Evolutionary conservation across 805 yeast species (phyloP), one percentile per base, ranked within the genome.

Genomic region (Hanseniaspora singularis): DNA sequence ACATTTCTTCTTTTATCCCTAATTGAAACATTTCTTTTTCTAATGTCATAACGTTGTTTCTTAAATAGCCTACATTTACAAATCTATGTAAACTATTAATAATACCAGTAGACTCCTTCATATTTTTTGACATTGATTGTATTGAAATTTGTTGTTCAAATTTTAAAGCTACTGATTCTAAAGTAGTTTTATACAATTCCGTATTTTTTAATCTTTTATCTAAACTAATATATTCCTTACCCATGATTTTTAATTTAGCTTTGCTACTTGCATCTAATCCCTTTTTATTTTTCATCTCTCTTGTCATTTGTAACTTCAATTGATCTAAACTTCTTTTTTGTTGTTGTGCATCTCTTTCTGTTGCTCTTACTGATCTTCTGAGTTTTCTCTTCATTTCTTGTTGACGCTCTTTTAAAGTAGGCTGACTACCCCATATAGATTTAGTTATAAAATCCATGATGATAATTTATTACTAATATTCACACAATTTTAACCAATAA

Each of bases 1-100:
- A 79, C 97, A 92, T 92, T 59, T 92, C 98, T 54, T 84, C 85
- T 46, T 92, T 86, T 38, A 92, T 74, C 0, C 92, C 92, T 11
- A 83, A 75, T 62, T 80, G 82, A 76, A 83, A 78, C 55, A 89
- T 70, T 64, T 92, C 99, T 57, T 74, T 79, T 50, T 89, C 83
- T 49, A 92, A 65, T 54, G 81, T 94, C 57, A 81, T 81, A 83
- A 89, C 86, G 0, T 94, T 79, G 10, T 74, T 77, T 55, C 77
- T 77, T 45, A 92, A 64, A 53, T 81, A 87, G 0, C 97, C 96
- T 45, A 92, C 59, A 51, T 71, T 71, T 1, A 88, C 80, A 56
- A 92, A 67, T 38, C 72, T 72, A 59, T 86, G 88, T 46, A 92
- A 92, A 49, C 89, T 96, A 57, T 72, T 76, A 96, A 92, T 88